These are phyloP conservation scores for Rhynchospora tenuis DNA, from an alignment of 176 grass and related monocot genomes.

Conservation along the genomic window DNA sequence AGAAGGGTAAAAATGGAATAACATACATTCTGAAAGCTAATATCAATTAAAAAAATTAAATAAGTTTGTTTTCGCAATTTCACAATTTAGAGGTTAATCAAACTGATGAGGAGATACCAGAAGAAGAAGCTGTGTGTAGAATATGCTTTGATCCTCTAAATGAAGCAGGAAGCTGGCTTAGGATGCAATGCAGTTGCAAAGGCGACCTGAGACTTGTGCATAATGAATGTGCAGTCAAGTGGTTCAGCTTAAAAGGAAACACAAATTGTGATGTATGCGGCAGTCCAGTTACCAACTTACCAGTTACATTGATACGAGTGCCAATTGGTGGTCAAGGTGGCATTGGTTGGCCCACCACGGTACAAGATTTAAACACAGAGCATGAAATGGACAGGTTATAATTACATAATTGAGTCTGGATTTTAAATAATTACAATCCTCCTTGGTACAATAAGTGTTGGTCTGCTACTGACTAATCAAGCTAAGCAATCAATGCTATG, in stretches of 20 bases:
- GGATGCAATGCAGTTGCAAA: constrained; percentile 73
- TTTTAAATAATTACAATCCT: background rate
- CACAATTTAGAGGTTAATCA: background rate
- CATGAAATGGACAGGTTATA: background rate
- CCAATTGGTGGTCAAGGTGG: background rate
- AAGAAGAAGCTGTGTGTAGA: constrained; percentile 62
- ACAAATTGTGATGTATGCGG: constrained; percentile 57
- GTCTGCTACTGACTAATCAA: background rate
- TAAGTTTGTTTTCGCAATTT: background rate
- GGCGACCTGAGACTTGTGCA: constrained; percentile 61
- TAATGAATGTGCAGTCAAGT: constrained; percentile 53
- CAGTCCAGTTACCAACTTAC: constrained; percentile 59
- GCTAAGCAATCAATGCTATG: background rate
- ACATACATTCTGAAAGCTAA: background rate
- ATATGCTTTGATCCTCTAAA: constrained; percentile 54
- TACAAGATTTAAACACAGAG: background rate
- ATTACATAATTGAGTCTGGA: background rate
- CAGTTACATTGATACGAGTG: constrained; percentile 45
- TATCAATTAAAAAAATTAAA: background rate
- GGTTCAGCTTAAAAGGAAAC: constrained; percentile 71
- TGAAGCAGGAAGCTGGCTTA: constrained; percentile 35
- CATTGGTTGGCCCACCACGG: background rate
- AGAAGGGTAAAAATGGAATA: background rate
- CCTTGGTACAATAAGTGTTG: background rate
- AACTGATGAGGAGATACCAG: constrained; percentile 27